Conservation (phyloP, 306 rosid species). For the Gastrolobium bilobum region DNA sequence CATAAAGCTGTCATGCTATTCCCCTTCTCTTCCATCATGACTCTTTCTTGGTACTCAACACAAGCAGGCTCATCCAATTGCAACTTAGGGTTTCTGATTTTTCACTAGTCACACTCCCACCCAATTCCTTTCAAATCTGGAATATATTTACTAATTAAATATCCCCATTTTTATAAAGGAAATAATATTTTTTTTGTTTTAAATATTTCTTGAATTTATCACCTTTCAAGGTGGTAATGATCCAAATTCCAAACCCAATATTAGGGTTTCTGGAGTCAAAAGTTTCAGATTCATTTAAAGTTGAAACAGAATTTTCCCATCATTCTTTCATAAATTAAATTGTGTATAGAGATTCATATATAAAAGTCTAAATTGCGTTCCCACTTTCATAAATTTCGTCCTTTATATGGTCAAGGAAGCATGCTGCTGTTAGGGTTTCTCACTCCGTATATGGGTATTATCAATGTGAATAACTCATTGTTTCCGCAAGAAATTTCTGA, state of each 20-base stretch:
- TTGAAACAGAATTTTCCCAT: conserved; percentile 21
- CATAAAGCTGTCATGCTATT: conserved; percentile 57
- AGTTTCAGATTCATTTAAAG: neutral
- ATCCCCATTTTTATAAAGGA: neutral
- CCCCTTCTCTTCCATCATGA: conserved; percentile 50
- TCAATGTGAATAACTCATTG: conserved; percentile 39
- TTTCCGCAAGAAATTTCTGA: conserved; percentile 25
- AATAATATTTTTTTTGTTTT: neutral
- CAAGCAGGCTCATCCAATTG: conserved; percentile 8
- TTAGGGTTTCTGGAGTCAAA: conserved; percentile 44
- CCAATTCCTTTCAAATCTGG: neutral
- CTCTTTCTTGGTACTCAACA: conserved; percentile 41
- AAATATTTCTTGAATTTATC: neutral
- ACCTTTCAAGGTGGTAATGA: conserved; percentile 38
- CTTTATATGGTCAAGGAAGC: conserved; percentile 20
- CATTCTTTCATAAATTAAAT: neutral
- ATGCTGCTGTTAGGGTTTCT: conserved; percentile 47
- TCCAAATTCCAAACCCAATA: neutral
- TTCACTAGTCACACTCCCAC: neutral
- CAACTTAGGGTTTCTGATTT: conserved; percentile 51
- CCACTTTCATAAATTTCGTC: conserved; percentile 38
- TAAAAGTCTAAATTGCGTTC: conserved; percentile 36
- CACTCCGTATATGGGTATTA: conserved; percentile 27
- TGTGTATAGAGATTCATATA: conserved; percentile 3
- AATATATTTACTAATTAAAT: neutral